phyloP scores from a whole-genome alignment of 257 asterid species.

The Misopates orontium region DNA sequence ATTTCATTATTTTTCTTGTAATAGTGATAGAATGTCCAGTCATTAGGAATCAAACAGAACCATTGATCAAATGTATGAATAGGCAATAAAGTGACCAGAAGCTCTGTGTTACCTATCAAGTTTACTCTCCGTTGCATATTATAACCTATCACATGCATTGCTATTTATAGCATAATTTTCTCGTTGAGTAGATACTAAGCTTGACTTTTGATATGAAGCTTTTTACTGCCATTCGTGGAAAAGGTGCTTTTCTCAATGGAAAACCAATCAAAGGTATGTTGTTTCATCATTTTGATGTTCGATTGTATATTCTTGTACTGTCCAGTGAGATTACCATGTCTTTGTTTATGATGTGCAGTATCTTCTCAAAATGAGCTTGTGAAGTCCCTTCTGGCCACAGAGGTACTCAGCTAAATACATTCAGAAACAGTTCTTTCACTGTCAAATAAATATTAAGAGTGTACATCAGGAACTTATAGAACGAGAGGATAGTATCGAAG shows the following conservation, averaged over 20 bases:
- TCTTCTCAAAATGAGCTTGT: constrained; percentile 83
- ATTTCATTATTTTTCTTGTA: too few species aligned
- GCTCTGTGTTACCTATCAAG: neutral
- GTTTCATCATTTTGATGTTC: constrained; percentile 9
- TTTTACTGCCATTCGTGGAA: constrained; percentile 65
- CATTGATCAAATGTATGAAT: neutral
- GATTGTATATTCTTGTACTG: constrained; percentile 11
- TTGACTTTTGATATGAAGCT: constrained; percentile 52
- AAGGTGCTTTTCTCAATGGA: constrained; percentile 80
- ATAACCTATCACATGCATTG: neutral
- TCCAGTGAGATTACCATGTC: constrained; percentile 19
- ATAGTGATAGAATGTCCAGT: too few species aligned
- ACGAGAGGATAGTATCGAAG: neutral
- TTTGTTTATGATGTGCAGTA: constrained; percentile 44
- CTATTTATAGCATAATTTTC: neutral
- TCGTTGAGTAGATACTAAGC: constrained; percentile 18
- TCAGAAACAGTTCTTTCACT: constrained; percentile 11
- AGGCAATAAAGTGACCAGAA: constrained; percentile 8
- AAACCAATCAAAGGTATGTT: constrained; percentile 64
- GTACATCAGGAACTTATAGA: neutral
- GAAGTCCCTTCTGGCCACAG: constrained; percentile 82
- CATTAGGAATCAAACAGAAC: too few species aligned
- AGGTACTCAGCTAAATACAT: constrained; percentile 43
- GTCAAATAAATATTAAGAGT: neutral
- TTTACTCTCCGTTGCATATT: too few species aligned